These are phyloP conservation scores for Rubroboletus satanas DNA, from an alignment of 768 basidiomycete genomes.

Conservation along the genomic window DNA sequence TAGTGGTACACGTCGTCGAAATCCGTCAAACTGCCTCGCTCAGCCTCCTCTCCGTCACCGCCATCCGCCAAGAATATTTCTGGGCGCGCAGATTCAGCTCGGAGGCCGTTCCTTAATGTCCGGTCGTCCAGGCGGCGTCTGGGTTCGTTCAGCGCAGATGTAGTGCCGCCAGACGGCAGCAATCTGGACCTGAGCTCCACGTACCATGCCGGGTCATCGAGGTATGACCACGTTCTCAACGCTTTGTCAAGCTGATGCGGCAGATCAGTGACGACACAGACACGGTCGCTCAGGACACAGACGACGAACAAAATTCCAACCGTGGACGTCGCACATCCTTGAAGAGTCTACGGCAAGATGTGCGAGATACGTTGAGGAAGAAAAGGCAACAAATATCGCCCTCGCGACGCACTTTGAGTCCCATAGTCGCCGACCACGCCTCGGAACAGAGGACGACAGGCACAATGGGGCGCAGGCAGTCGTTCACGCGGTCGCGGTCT, in stretches of 20 bases:
- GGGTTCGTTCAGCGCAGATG: slow-evolving; percentile 21
- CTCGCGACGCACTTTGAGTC: slow-evolving; percentile 25
- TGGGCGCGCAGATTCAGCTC: slow-evolving; percentile 46
- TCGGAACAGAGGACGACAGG: slow-evolving; percentile 34
- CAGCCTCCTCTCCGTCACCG: slow-evolving; percentile 74
- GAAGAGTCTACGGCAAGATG: slow-evolving; percentile 28
- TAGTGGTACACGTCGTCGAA: not conserved
- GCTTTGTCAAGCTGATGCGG: slow-evolving; percentile 17
- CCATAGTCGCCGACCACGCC: slow-evolving; percentile 21
- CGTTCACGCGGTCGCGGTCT: slow-evolving; percentile 73
- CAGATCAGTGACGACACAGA: slow-evolving; percentile 44
- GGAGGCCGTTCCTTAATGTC: slow-evolving; percentile 35
- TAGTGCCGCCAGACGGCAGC: slow-evolving; percentile 24
- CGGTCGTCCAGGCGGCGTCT: slow-evolving; percentile 26
- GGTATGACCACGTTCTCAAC: slow-evolving; percentile 40
- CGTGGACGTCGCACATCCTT: slow-evolving; percentile 44
- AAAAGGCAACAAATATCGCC: slow-evolving; percentile 28
- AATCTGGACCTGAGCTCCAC: slow-evolving; percentile 77
- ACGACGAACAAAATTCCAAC: slow-evolving; percentile 40
- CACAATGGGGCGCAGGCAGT: slow-evolving; percentile 36
- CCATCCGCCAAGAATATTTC: slow-evolving; percentile 52
- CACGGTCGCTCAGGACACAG: slow-evolving; percentile 57
- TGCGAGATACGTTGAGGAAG: slow-evolving; percentile 24
- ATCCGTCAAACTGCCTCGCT: slow-evolving; percentile 67
- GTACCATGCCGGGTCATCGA: slow-evolving; percentile 81